Base-by-base conservation (phyloP, 129 eudicot genomes). In the Flaveria trinervia region DNA sequence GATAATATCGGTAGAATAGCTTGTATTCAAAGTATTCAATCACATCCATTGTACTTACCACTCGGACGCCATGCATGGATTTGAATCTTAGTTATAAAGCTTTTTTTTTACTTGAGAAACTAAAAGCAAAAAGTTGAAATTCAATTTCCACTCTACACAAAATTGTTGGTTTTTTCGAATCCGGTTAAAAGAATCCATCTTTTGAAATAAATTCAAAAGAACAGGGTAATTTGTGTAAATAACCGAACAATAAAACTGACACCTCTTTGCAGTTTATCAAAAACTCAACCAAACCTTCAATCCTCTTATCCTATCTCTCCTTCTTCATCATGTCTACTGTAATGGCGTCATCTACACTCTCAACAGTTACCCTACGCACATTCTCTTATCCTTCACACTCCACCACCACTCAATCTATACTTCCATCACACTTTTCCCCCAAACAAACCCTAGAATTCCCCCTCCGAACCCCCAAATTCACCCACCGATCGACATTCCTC, bases 341-440 rank as follows among this genome's bases (percentile, higher is more conserved):
- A 85, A 89, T 89, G 96, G 97, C 97, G 30, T 85, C 97, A 59
- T 82, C 93, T n/a, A 61, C 92, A 3, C 81, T 83, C 49, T 89
- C 90, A n/a, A 73, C 88, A 56, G 14, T 79, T 59, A 73, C 86
- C 15, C 85, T 92, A 61, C 92, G 88, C 48, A 62, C 86, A 16
- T 70, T 84, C 72, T 71, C 90, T 3, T 33, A 25, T 11, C 26
- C 87, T 33, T 33, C 82, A 9, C 74, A 41, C 48, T 77, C 82
- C 60, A 41, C 84, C 61, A 51, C 71, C 11, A 17, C 80, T 48
- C 71, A 77, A 22, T 45, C 78, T 10, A 23, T 68, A 4, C 25
- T 73, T 69, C 79, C 80, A 3, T 59, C 88, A 14, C 49, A 71
- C 62, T 14, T 81, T 25, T 78, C 61, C 79, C 92, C 90, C 71